phyloP scores from a whole-genome alignment of 495 filamentous ascomycete species.

The Podospora australis region DNA sequence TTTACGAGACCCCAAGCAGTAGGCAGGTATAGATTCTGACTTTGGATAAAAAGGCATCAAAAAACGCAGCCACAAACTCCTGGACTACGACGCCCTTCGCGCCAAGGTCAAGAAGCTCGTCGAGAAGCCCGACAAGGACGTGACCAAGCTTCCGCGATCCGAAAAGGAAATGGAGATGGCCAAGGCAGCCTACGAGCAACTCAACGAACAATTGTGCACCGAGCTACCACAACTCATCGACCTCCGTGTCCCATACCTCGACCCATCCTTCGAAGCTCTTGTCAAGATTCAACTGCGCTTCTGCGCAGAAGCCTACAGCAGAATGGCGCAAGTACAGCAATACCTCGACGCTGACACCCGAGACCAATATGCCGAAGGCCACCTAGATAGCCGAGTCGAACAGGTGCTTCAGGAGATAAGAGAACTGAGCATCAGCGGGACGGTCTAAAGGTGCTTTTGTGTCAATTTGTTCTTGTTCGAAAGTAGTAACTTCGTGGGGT shows the following conservation, averaged over 20 bases:
- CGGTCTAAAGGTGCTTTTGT: slow-evolving; percentile 34
- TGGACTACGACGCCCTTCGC: slow-evolving; percentile 94
- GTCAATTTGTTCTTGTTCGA: not conserved
- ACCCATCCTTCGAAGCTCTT: slow-evolving; percentile 92
- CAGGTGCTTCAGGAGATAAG: slow-evolving; percentile 95
- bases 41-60: slow-evolving; percentile 63
- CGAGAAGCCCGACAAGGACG: slow-evolving; percentile 98
- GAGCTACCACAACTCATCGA: slow-evolving; percentile 98
- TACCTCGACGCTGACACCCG: slow-evolving; percentile 94
- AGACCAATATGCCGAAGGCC: slow-evolving; percentile 91
- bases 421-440: slow-evolving; percentile 81
- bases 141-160: slow-evolving; percentile 83
- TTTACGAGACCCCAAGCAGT: not conserved
- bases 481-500: not conserved
- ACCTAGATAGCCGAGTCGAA: slow-evolving; percentile 87
- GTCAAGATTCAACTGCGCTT: slow-evolving; percentile 98
- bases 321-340: slow-evolving; percentile 99
- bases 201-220: slow-evolving; percentile 89
- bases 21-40: not conserved
- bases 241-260: slow-evolving; percentile 90
- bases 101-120: slow-evolving; percentile 93
- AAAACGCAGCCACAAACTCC: slow-evolving; percentile 94
- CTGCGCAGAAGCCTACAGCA: slow-evolving; percentile 91
- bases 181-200: slow-evolving; percentile 83
- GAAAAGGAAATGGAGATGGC: slow-evolving; percentile 94